Percentiles rank a stretch among this genome's conserved stretches.
phyloP scores from a whole-genome alignment of 2,329 filamentous ascomycete species.

The Ophiocordyceps unilateralis region DNA sequence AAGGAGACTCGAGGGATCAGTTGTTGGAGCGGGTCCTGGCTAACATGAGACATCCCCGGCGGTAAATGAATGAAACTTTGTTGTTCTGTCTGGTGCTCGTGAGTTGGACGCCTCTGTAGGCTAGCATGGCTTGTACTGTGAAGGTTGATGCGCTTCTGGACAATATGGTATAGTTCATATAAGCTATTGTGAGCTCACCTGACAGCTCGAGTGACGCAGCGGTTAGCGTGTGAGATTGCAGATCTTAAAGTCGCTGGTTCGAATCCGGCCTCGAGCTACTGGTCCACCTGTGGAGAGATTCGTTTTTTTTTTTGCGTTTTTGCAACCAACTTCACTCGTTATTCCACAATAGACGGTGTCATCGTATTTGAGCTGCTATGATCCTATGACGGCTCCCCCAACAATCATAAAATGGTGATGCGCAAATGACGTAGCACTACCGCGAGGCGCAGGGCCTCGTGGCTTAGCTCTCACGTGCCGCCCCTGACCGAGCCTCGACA shows the following conservation, averaged over 20 bases:
- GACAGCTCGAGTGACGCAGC: conserved; percentile 7
- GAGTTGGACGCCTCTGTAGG: no score
- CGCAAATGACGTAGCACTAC: no score
- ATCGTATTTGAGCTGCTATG: no score
- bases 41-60: conserved; percentile 24
- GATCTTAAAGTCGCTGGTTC: conserved; percentile 9
- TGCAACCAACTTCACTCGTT: background rate
- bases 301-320: background rate
- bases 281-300: background rate
- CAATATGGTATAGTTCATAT: no score
- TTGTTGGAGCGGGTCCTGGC: conserved; percentile 27
- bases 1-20: conserved; percentile 25
- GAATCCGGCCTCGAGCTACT: conserved; percentile 7
- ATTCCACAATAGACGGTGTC: no score
- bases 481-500: no score
- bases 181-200: no score
- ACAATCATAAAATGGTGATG: no score
- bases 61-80: background rate
- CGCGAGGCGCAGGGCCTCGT: no score
- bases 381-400: no score
- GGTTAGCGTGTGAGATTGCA: conserved; percentile 9
- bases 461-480: no score
- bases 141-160: background rate
- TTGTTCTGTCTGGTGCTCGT: background rate
- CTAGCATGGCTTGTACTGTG: background rate